phyloP scores from a whole-genome alignment of 768 basidiomycete genomes.

The Asterophora parasitica region DNA sequence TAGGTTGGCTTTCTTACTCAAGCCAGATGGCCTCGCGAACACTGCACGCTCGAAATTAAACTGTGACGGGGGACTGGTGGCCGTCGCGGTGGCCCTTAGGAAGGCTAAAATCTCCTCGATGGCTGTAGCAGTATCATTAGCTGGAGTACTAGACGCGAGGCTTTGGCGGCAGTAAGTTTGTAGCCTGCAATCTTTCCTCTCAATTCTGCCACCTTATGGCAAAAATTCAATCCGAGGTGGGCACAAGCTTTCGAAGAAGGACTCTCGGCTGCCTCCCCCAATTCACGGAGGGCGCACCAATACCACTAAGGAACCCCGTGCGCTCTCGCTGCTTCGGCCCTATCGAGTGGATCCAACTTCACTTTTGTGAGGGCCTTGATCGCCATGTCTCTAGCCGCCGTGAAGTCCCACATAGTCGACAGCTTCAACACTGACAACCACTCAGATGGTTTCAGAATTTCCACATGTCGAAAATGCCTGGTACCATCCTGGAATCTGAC shows the following conservation, averaged over 20 bases:
- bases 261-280: constrained; percentile 16
- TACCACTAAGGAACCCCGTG: constrained; percentile 27
- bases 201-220: constrained; percentile 15
- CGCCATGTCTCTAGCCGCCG: constrained; percentile 20
- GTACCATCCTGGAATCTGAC: no score
- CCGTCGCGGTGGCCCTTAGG: no score
- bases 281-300: constrained; percentile 16
- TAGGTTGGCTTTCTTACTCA: no score
- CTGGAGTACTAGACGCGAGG: no score
- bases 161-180: no score
- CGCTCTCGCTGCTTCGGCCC: constrained; percentile 21
- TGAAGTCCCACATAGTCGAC: constrained; percentile 32
- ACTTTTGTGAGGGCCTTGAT: constrained; percentile 21
- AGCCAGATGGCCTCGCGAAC: no score
- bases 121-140: no score
- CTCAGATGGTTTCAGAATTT: constrained; percentile 9
- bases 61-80: no score
- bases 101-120: no score
- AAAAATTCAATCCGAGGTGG: constrained; percentile 18
- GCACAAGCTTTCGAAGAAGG: constrained; percentile 19
- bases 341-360: constrained; percentile 16
- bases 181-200: background rate
- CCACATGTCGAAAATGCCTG: background rate
- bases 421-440: constrained; percentile 32
- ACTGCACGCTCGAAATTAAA: no score